These are phyloP conservation scores for Solanum clarkiae DNA, from an alignment of 257 asterid species.

Conservation along the genomic window DNA sequence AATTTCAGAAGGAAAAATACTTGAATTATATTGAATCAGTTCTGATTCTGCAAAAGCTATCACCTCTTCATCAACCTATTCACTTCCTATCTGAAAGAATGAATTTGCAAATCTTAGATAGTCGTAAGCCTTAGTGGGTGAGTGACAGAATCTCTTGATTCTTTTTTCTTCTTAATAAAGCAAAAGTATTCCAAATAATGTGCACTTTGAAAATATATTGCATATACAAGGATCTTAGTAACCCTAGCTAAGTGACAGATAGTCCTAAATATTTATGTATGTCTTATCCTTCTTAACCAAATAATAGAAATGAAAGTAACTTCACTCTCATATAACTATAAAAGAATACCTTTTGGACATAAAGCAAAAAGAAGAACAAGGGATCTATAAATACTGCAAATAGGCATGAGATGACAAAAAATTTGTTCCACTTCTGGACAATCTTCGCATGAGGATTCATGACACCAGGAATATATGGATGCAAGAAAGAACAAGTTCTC, in stretches of 20 bases:
- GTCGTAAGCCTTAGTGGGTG: neutral
- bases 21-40: neutral
- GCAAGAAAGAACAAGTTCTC: slow-evolving; percentile 27
- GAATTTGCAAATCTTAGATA: neutral
- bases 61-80: neutral
- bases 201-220: neutral
- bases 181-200: neutral
- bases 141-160: neutral
- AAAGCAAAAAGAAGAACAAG: slow-evolving; percentile 60
- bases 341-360: slow-evolving; percentile 39
- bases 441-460: slow-evolving; percentile 74
- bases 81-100: neutral
- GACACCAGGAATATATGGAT: slow-evolving; percentile 51
- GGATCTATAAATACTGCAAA: slow-evolving; percentile 73
- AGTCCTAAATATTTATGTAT: neutral
- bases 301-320: neutral
- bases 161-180: neutral
- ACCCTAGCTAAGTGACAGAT: neutral
- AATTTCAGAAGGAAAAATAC: neutral
- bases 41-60: neutral
- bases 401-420: slow-evolving; percentile 55
- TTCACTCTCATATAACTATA: neutral
- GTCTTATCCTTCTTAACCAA: neutral
- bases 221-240: neutral
- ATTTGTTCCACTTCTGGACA: slow-evolving; percentile 69